phyloP scores from a whole-genome alignment of 805 yeast species.

The Zygosaccharomyces bisporus region DNA sequence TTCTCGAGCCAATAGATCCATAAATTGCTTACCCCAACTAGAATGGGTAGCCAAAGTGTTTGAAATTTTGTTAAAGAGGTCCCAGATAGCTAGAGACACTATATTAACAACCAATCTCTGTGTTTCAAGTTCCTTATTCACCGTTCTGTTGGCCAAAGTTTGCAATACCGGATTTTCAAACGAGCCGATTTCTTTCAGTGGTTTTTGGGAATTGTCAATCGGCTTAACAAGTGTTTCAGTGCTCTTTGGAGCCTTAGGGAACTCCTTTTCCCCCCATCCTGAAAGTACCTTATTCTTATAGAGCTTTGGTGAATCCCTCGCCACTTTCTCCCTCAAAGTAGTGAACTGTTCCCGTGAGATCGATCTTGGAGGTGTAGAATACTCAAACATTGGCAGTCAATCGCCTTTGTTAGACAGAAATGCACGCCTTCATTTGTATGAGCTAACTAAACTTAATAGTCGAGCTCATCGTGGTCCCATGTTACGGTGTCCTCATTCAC shows the following conservation, averaged over 20 bases:
- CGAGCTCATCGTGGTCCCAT: background rate
- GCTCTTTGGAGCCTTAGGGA: background rate
- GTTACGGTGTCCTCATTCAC: background rate
- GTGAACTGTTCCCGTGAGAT: conserved; percentile 23
- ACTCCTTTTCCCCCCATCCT: conserved; percentile 4
- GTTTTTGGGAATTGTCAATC: background rate
- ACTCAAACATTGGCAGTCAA: conserved; percentile 16
- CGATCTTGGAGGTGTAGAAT: conserved; percentile 24
- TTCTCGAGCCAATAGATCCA: conserved; percentile 17
- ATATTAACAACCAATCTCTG: conserved; percentile 36
- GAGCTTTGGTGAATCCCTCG: conserved; percentile 30
- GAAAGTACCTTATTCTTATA: conserved; percentile 23
- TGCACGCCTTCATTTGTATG: background rate
- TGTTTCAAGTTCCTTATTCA: conserved; percentile 42
- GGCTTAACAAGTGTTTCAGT: background rate
- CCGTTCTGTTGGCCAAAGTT: conserved; percentile 35
- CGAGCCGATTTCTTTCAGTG: conserved; percentile 18
- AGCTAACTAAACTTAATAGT: background rate
- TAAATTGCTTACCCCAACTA: conserved; percentile 14
- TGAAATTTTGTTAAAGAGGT: conserved; percentile 25
- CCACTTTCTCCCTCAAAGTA: conserved; percentile 22
- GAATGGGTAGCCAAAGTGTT: conserved; percentile 21
- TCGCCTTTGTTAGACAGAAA: too few species aligned
- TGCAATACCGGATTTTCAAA: conserved; percentile 33
- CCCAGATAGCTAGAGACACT: conserved; percentile 32